These are phyloP conservation scores for Prosopis cineraria DNA, from an alignment of 306 rosid species.

Conservation along the genomic window DNA sequence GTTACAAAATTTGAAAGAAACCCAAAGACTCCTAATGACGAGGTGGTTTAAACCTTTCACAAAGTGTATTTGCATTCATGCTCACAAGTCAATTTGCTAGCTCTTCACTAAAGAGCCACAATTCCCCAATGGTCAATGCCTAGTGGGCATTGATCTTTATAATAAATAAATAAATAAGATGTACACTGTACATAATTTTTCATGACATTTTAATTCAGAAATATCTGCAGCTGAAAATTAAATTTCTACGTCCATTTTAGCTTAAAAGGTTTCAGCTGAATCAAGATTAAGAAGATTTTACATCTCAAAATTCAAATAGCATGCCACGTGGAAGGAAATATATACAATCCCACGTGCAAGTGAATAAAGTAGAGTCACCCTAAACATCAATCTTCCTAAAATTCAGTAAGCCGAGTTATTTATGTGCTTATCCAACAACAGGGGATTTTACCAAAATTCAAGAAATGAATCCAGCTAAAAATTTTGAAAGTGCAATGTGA, in stretches of 20 bases:
- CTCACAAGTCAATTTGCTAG: neutral
- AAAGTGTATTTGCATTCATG: neutral
- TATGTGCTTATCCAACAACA: neutral
- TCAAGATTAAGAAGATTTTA: neutral
- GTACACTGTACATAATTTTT: neutral
- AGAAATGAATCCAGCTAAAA: neutral
- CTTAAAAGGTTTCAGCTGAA: neutral
- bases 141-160: neutral
- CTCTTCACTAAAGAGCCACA: neutral
- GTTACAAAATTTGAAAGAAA: neutral
- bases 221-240: neutral
- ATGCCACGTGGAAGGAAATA: neutral
- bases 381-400: neutral
- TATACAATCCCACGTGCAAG: neutral
- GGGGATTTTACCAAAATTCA: neutral
- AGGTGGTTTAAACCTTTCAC: neutral
- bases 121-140: neutral
- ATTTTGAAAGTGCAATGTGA: neutral
- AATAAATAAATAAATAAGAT: neutral
- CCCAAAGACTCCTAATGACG: neutral
- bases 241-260: neutral
- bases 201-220: neutral
- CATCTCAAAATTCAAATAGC: neutral
- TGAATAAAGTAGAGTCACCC: neutral
- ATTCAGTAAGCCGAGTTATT: neutral